A percentile compares a stretch with the other conserved stretches of the same genome.
These are phyloP conservation scores for Amborella trichopoda DNA, from an alignment of 164 flowering plant genomes.

Conservation along the genomic window DNA sequence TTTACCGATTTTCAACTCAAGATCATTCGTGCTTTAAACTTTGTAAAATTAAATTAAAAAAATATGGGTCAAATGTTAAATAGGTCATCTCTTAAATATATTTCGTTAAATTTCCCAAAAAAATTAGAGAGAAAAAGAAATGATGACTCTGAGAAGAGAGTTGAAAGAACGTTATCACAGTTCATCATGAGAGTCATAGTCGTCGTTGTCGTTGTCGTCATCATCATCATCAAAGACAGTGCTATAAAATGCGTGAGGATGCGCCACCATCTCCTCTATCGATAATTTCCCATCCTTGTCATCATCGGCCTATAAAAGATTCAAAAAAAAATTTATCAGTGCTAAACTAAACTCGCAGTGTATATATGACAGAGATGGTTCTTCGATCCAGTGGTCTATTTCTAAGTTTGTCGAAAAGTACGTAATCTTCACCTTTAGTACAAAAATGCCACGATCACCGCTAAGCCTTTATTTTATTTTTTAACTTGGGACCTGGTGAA, in stretches of 20 bases:
- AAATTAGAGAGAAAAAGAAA: neutral
- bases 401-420: too few species aligned
- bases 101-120: neutral
- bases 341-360: too few species aligned
- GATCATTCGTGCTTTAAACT: neutral
- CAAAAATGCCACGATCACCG: too few species aligned
- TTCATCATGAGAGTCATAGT: slow-evolving; percentile 35
- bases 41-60: neutral
- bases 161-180: slow-evolving; percentile 22
- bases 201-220: slow-evolving; percentile 13
- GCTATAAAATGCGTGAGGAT: slow-evolving; percentile 38
- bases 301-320: slow-evolving; percentile 41
- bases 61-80: neutral
- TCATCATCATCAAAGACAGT: slow-evolving; percentile 19
- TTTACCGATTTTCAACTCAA: neutral
- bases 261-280: slow-evolving; percentile 42
- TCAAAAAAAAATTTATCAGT: too few species aligned
- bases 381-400: too few species aligned
- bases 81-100: neutral
- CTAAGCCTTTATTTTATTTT: too few species aligned
- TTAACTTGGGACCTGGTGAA: too few species aligned
- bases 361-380: too few species aligned
- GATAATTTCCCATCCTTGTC: slow-evolving; percentile 34
- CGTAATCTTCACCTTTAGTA: too few species aligned
- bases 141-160: too few species aligned